phyloP scores from a whole-genome alignment of 371 early-diverging fungal species.

The Mycotypha africana region DNA sequence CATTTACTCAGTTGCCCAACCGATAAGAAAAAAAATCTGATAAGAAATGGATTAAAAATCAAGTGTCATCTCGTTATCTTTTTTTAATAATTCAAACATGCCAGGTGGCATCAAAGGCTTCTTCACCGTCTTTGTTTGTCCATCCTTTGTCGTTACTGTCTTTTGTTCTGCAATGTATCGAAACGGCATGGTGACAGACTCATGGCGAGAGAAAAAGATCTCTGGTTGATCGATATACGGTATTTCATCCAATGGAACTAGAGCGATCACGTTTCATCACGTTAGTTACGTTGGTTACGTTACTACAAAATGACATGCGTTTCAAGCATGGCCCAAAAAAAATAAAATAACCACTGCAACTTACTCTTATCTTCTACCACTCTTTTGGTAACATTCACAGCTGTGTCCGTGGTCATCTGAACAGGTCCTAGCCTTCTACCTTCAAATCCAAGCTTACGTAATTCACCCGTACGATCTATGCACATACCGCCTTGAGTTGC shows the following conservation, averaged over 20 bases:
- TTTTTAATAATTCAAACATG: conserved; percentile 69
- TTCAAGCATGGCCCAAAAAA: too few relatives aligned
- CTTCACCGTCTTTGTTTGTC: conserved; percentile 43
- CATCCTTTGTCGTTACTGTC: conserved; percentile 41
- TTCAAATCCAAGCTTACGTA: conserved; percentile 71
- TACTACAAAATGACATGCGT: too few relatives aligned
- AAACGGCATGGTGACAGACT: conserved; percentile 75
- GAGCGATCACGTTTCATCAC: too few relatives aligned
- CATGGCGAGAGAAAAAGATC: conserved; percentile 61
- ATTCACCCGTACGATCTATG: conserved; percentile 68
- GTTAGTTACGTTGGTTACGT: too few relatives aligned
- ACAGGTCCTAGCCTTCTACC: conserved; percentile 71
- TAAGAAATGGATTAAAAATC: conserved; percentile 37
- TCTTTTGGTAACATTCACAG: conserved; percentile 57
- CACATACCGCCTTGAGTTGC: too few relatives aligned
- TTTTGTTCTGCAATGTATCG: conserved; percentile 52
- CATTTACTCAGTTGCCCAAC: too few relatives aligned
- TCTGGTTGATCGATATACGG: conserved; percentile 73
- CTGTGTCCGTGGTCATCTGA: conserved; percentile 76
- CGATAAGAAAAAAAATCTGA: too few relatives aligned
- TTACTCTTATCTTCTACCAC: conserved; percentile 57
- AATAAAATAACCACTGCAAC: not conserved
- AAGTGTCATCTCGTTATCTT: conserved; percentile 63
- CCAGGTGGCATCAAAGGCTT: conserved; percentile 74
- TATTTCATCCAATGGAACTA: conserved; percentile 59